A percentile compares a stretch with the other conserved stretches of the same genome.
Conservation (phyloP, 495 filamentous ascomycete genomes). For the Tetracladium setigerum region DNA sequence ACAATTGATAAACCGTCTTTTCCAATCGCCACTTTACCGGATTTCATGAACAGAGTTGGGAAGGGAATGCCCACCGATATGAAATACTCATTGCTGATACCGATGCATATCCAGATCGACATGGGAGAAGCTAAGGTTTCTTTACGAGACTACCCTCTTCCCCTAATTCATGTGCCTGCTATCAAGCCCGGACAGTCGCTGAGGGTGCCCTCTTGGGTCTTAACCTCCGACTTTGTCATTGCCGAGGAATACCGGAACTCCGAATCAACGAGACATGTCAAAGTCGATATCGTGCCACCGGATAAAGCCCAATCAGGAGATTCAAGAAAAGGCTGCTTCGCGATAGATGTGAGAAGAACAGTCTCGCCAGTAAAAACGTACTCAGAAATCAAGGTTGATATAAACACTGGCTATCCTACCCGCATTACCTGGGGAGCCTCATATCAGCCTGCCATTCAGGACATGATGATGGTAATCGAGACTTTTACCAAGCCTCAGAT, state of each 20-base stretch:
- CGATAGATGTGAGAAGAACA: conserved; percentile 81
- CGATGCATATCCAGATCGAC: conserved; percentile 80
- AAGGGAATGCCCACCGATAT: conserved; percentile 94
- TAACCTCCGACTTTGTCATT: conserved; percentile 91
- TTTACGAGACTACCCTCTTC: conserved; percentile 87
- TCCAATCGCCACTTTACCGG: conserved; percentile 66
- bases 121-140: conserved; percentile 86
- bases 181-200: conserved; percentile 72
- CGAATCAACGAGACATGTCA: conserved; percentile 70
- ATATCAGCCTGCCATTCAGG: conserved; percentile 96
- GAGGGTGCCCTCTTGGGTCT: conserved; percentile 69
- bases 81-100: conserved; percentile 80
- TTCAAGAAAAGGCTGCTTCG: conserved; percentile 54
- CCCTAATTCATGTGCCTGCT: conserved; percentile 82
- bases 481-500: conserved; percentile 92
- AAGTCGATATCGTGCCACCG: conserved; percentile 79
- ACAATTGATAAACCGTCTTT: conserved; percentile 91
- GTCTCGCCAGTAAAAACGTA: conserved; percentile 95
- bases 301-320: conserved; percentile 28
- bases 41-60: conserved; percentile 78
- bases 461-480: conserved; percentile 99
- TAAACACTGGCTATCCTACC: conserved; percentile 86
- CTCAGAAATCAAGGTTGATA: conserved; percentile 82
- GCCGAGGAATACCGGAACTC: conserved; percentile 82
- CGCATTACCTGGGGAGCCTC: conserved; percentile 95